A percentile compares a stretch with the other conserved stretches of the same genome.
Evolutionary conservation across 2,329 filamentous ascomycete species (phyloP).

Genomic region (Bretziella fagacearum): DNA sequence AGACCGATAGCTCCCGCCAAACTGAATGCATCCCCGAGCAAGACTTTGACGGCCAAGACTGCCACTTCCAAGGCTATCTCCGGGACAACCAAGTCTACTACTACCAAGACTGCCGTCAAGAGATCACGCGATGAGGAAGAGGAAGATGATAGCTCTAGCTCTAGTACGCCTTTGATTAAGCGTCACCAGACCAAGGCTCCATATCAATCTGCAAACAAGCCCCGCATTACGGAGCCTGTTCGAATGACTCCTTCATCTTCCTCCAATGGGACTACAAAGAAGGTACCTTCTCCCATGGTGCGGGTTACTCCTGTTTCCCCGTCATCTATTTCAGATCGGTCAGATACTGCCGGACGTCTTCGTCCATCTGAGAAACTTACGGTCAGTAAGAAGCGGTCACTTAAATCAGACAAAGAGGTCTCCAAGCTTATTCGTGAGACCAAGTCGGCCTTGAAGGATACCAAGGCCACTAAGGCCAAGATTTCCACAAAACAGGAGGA

Average conservation of each 20-base stretch:
- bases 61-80: constrained; percentile 4
- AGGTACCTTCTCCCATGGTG: constrained; percentile 4
- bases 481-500: constrained; percentile 15
- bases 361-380: constrained; percentile 19
- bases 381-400: constrained; percentile 19
- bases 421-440: neutral
- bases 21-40: constrained; percentile 13
- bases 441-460: constrained; percentile 8
- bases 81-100: constrained; percentile 14
- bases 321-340: constrained; percentile 5
- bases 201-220: neutral
- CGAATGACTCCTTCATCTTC: constrained; percentile 9
- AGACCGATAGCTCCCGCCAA: neutral
- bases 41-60: constrained; percentile 18
- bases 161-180: constrained; percentile 40
- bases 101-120: constrained; percentile 24
- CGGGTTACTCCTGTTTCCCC: constrained; percentile 8
- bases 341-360: neutral
- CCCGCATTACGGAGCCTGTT: constrained; percentile 2
- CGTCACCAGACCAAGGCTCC: constrained; percentile 34
- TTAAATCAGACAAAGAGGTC: constrained; percentile 10
- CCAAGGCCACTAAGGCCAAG: constrained; percentile 15
- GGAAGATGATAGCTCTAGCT: constrained; percentile 39
- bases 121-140: constrained; percentile 35
- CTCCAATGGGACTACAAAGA: constrained; percentile 5